A percentile compares a stretch with the other conserved stretches of the same genome.
These are phyloP conservation scores for Blastobotrys terrestris DNA, from an alignment of 805 yeast genomes.

Conservation along the genomic window DNA sequence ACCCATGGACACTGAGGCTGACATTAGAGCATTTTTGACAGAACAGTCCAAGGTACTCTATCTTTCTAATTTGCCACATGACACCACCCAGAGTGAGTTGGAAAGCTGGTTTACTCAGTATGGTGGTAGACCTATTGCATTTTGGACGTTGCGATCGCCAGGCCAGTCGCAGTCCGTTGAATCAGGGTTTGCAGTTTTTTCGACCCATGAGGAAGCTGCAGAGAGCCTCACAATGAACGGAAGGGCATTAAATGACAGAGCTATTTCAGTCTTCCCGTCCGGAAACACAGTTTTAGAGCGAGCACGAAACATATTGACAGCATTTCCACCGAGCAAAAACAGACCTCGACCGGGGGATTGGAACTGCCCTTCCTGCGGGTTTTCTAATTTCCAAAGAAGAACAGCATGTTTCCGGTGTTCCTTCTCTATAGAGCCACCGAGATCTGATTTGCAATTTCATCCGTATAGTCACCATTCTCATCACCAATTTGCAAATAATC, in stretches of 20 bases:
- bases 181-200: slow-evolving; percentile 78
- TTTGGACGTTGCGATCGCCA: slow-evolving; percentile 76
- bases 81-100: slow-evolving; percentile 83
- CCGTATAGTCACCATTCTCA: slow-evolving; percentile 1
- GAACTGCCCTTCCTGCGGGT: slow-evolving; percentile 97
- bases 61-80: slow-evolving; percentile 73
- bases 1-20: slow-evolving; percentile 76
- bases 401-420: slow-evolving; percentile 85
- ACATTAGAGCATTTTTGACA: slow-evolving; percentile 55
- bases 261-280: slow-evolving; percentile 83
- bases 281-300: slow-evolving; percentile 69
- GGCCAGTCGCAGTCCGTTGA: slow-evolving; percentile 41
- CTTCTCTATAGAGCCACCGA: background rate
- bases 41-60: slow-evolving; percentile 77
- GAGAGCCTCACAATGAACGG: slow-evolving; percentile 79
- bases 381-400: slow-evolving; percentile 88
- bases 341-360: slow-evolving; percentile 96
- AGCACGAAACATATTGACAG: slow-evolving; percentile 74
- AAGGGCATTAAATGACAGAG: slow-evolving; percentile 60
- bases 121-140: slow-evolving; percentile 81
- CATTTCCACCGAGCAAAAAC: slow-evolving; percentile 80
- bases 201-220: slow-evolving; percentile 78
- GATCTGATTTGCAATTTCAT: background rate
- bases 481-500: background rate
- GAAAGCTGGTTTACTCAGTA: slow-evolving; percentile 88